Base-by-base conservation (phyloP, 768 basidiomycete species). In the Naganishia vaughanmartiniae region DNA sequence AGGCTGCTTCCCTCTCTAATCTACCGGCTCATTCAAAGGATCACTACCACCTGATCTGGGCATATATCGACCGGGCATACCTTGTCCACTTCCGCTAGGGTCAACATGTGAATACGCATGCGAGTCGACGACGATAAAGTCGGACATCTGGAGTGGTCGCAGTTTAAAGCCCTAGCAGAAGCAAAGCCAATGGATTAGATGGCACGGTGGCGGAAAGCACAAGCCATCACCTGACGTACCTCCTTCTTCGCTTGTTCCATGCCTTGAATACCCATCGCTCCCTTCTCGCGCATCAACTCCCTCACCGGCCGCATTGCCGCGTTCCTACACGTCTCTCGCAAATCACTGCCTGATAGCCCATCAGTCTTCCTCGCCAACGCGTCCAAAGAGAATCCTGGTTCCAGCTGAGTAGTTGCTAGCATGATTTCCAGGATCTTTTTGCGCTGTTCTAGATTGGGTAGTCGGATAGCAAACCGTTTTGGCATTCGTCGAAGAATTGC, bases 291-390 rank as follows among this genome's bases (percentile, higher is more conserved):
- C 78, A 80, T 79, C 34, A 81, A 66, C 70, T 82, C 81, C 26
- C 77, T 70, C 14, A 80, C 89, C 6, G 93, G 92, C 0, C 88
- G 86, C 93, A 97, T 95, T 0, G 92, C 93, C 0, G 95, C 94
- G 74, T 88, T 93, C 66, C 95, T 85, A 80, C 94, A 97, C 17
- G 94, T 84, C 82, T 99, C 95, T 75, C 89, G 87, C 66, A 98
- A 82, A 80, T 97, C 95, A 2, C 92, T 93, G 4, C 95, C 94
- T 1, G 93, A 94, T 30, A 87, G 83, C 1, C 91, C 90, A 26
- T 87, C 87, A 0, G 93, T 87, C 36, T 85, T 84, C 21, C 84
- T 81, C 2, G 92, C 93, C 4, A 99, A 85, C 0, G 77, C 58
- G 11, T 84, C 79, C 21, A 94, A 76, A 0, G 87, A 83, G 77